These are phyloP conservation scores for Westerdykella sp. DNA, from an alignment of 2,329 filamentous ascomycete species.

Conservation along the genomic window DNA sequence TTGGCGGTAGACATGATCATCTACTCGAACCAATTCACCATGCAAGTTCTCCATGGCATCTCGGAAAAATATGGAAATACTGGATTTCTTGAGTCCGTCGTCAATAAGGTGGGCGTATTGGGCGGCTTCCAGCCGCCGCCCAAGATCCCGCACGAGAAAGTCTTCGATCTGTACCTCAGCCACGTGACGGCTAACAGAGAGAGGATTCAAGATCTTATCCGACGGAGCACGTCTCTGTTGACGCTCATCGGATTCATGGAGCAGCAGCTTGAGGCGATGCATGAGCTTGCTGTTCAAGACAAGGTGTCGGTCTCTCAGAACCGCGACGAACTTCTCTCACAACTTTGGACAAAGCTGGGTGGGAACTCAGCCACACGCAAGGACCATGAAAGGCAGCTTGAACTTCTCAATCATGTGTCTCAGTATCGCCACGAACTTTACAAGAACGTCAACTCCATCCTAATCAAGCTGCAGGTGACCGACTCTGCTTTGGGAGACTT, in stretches of 20 bases:
- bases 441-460: conserved; percentile 60
- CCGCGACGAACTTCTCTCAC: conserved; percentile 61
- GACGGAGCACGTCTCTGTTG: conserved; percentile 63
- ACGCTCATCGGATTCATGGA: conserved; percentile 62
- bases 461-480: conserved; percentile 69
- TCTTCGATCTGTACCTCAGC: conserved; percentile 68
- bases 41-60: conserved; percentile 61
- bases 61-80: conserved; percentile 37
- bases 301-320: conserved; percentile 52
- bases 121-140: conserved; percentile 50
- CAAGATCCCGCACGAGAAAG: conserved; percentile 38
- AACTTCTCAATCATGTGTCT: conserved; percentile 60
- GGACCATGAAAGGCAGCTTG: conserved; percentile 58
- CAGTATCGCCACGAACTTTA: conserved; percentile 60
- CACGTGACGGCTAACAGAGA: conserved; percentile 66
- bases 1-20: conserved; percentile 69
- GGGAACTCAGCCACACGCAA: conserved; percentile 57
- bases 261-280: conserved; percentile 62
- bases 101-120: conserved; percentile 43
- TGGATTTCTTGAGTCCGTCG: conserved; percentile 38
- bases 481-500: conserved; percentile 64
- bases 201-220: conserved; percentile 61
- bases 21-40: conserved; percentile 69
- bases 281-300: conserved; percentile 61
- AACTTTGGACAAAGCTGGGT: conserved; percentile 69